These are phyloP conservation scores for Botryobasidium botryosum DNA, from an alignment of 768 basidiomycete species.

Conservation along the genomic window DNA sequence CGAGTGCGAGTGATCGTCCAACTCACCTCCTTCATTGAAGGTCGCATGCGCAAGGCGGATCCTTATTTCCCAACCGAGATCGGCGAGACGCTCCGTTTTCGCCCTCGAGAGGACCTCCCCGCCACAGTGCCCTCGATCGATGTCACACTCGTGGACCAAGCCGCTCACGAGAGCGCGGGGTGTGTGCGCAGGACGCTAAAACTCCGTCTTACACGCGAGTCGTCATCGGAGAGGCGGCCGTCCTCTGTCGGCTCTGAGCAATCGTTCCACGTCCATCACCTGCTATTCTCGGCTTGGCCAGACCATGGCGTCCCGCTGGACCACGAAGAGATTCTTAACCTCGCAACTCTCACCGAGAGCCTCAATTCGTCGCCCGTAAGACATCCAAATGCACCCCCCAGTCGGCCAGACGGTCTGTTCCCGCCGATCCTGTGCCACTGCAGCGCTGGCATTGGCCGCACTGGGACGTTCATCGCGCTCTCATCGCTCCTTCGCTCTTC, in stretches of 20 bases:
- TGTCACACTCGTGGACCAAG: slow-evolving; percentile 37
- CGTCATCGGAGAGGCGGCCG: no score
- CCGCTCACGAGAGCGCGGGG: slow-evolving; percentile 35
- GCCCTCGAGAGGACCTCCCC: no score
- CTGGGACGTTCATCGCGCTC: slow-evolving; percentile 73
- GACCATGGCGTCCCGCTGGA: slow-evolving; percentile 59
- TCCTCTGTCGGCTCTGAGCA: slow-evolving; percentile 1
- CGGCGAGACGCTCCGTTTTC: neutral
- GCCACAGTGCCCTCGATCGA: slow-evolving; percentile 33
- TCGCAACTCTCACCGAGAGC: no score
- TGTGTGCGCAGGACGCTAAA: slow-evolving; percentile 42
- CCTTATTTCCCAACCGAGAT: slow-evolving; percentile 46
- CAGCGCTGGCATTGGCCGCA: slow-evolving; percentile 76
- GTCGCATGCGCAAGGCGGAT: slow-evolving; percentile 54
- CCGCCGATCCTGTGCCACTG: slow-evolving; percentile 74
- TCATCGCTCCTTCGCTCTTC: slow-evolving; percentile 50
- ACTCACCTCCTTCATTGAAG: slow-evolving; percentile 57
- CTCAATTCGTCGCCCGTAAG: neutral
- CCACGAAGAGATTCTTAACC: neutral
- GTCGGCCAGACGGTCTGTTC: slow-evolving; percentile 19
- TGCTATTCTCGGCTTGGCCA: slow-evolving; percentile 66
- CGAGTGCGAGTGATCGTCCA: slow-evolving; percentile 65
- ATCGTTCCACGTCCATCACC: slow-evolving; percentile 40
- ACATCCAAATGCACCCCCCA: neutral
- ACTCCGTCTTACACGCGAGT: slow-evolving; percentile 1